Base-by-base conservation (phyloP, 345 rosid species). In the Pistacia atlantica region DNA sequence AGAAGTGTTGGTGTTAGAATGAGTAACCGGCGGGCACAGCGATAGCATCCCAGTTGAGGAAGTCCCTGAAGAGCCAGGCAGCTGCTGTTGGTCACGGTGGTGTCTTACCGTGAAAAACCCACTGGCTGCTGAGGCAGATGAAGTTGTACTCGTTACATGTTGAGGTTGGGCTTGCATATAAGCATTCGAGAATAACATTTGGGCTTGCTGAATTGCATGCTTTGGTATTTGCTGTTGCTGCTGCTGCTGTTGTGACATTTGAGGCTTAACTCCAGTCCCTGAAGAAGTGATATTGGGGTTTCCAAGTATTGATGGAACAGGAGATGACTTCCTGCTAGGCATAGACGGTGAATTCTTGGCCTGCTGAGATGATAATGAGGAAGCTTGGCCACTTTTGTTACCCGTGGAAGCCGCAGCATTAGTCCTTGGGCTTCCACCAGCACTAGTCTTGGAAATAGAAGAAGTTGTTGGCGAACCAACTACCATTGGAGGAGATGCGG, bases 341-440 rank as follows among this genome's bases (percentile, higher is more conserved):
- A 85, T 74, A 38, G 97, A 68, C 38, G 86, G 87, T 2, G 91
- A 82, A 78, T 82, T 91, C 88, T 92, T 96, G 7, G 80, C 77
- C 67, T 89, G 97, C 81, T 91, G 97, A 45, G 94, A 82, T 37
- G 95, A 83, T 45, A 90, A 74, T 2, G 83, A 25, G 8, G 97
- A 86, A 75, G 89, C 83, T 79, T 92, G 99, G 58, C 89, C 90
- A 71, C 83, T 79, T 80, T 92, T 97, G 82, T 89, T 92, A 74
- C 81, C 84, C 0, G 90, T 76, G 35, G 97, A 87, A 9, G 88
- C 73, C 10, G 95, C 83, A 63, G 87, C 77, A 25, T 87, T 85
- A 62, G 97, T 91, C 80, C 95, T 87, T 25, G 98, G 99, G 80
- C 97, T 94, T 69, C 97, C 99, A 58, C 97, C 89, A 6, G 95